Evolutionary conservation across 805 yeast genomes (phyloP).

Genomic region (Candida nitratophila): DNA sequence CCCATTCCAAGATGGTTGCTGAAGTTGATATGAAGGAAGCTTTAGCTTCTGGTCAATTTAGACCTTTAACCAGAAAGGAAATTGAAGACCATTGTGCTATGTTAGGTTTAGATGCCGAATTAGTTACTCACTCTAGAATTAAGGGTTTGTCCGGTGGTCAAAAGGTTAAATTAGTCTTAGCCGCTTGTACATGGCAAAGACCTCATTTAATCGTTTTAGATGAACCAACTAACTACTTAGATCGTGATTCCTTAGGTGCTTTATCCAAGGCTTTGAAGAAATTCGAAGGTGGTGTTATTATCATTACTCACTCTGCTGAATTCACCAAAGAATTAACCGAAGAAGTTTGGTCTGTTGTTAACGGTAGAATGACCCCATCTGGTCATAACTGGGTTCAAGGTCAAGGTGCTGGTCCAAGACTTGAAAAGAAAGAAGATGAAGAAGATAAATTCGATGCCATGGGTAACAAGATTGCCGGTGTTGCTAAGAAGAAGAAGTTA

Average conservation of each 20-base stretch:
- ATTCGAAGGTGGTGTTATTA: slow-evolving; percentile 99
- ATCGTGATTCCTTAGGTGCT: slow-evolving; percentile 99
- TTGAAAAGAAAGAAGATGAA: slow-evolving; percentile 93
- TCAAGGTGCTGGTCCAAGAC: slow-evolving; percentile 99
- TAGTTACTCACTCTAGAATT: slow-evolving; percentile 99
- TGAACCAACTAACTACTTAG: slow-evolving; percentile 99
- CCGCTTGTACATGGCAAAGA: slow-evolving; percentile 99
- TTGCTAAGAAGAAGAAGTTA: slow-evolving; percentile 94
- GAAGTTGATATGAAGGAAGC: slow-evolving; percentile 99
- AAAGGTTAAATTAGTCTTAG: slow-evolving; percentile 98
- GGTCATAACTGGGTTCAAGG: slow-evolving; percentile 99
- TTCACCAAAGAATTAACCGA: slow-evolving; percentile 99
- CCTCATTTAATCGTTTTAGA: slow-evolving; percentile 99
- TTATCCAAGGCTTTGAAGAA: slow-evolving; percentile 97
- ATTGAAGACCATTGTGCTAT: slow-evolving; percentile 97
- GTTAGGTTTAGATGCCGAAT: slow-evolving; percentile 98
- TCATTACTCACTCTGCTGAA: slow-evolving; percentile 99
- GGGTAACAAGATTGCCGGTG: slow-evolving; percentile 99
- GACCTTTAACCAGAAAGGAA: slow-evolving; percentile 99
- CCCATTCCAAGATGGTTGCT: slow-evolving; percentile 98
- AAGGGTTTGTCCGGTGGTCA: slow-evolving; percentile 99
- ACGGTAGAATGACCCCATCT: slow-evolving; percentile 99
- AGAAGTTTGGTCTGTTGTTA: slow-evolving; percentile 99
- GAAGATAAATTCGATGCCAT: slow-evolving; percentile 99
- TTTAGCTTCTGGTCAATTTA: slow-evolving; percentile 99